Evolutionary conservation across 2,329 filamentous ascomycete species (phyloP).

Genomic region (Verticillium isaacii): DNA sequence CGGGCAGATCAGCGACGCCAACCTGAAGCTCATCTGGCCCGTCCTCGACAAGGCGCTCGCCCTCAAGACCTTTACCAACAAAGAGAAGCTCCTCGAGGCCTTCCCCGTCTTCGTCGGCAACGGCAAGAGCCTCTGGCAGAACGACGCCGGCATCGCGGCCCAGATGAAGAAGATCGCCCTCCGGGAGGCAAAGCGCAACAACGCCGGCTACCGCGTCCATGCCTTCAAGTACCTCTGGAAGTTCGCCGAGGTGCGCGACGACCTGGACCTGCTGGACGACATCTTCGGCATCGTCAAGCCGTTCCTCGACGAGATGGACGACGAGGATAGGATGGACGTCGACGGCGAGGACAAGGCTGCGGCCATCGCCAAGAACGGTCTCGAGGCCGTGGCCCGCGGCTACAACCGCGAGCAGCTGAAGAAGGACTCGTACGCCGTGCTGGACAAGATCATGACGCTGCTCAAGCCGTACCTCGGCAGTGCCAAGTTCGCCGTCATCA

Average conservation of each 20-base stretch:
- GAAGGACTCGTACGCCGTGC: constrained; percentile 28
- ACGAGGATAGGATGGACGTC: constrained; percentile 65
- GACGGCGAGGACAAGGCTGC: constrained; percentile 45
- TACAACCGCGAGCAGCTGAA: constrained; percentile 39
- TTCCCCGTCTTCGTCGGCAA: constrained; percentile 74
- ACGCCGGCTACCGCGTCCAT: constrained; percentile 74
- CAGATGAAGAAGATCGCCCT: constrained; percentile 76
- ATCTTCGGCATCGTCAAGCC: constrained; percentile 60
- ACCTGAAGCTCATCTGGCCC: constrained; percentile 70
- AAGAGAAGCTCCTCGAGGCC: constrained; percentile 76
- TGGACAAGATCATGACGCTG: constrained; percentile 32
- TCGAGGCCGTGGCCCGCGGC: constrained; percentile 45
- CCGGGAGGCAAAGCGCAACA: constrained; percentile 88
- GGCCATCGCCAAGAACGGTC: constrained; percentile 41
- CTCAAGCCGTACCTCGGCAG: constrained; percentile 35
- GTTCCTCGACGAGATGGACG: constrained; percentile 53
- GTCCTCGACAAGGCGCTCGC: constrained; percentile 74
- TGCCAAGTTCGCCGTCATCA: constrained; percentile 34
- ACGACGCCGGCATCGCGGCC: constrained; percentile 47
- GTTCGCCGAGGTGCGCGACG: constrained; percentile 62
- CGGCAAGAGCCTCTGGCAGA: constrained; percentile 52
- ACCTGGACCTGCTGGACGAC: constrained; percentile 66
- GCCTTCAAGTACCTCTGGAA: constrained; percentile 69
- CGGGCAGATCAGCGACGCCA: constrained; percentile 54
- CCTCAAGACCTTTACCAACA: constrained; percentile 89